Base-by-base conservation (phyloP, 805 yeast species). In the Ogataea henricii region DNA sequence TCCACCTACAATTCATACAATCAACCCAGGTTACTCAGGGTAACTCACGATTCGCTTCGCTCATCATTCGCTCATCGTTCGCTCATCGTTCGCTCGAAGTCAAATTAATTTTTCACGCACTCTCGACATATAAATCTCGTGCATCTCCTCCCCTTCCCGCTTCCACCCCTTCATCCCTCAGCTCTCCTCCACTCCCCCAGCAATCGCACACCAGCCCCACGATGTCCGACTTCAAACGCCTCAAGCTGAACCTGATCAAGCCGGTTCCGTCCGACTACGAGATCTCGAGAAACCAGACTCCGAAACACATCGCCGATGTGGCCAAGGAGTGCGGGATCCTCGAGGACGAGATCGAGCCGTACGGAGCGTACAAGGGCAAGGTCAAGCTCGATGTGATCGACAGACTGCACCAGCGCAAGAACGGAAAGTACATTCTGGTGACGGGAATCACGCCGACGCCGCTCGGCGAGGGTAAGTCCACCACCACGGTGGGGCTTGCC, bases 381-480 rank as follows among this genome's bases (percentile, higher is more conserved):
- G 84, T 92, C 53, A 82, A 82, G 64, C 75, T 87, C 50, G 79
- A 81, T 33, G 77, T 83, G 33, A 73, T 84, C 44, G 83, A 85
- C 46, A 85, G 96, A 69, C 79, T 94, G 48, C 64, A 70, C 46
- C 71, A 72, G 44, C 68, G 77, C 46, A 80, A 78, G 56, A 79
- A 88, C 60, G 99, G 97, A 59, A 83, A 89, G 64, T 92, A 89
- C 64, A 82, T 92, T 32, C 78, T 92, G 48, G 98, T 92, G 46
- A 91, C 97, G 2, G 99, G 99, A 67, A 94, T 92, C 62, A 92
- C 99, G 3, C 98, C 99, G 49, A 92, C 99, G 4, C 98, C 98
- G 23, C 78, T 92, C 48, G 99, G 99, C 55, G 99, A 92, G 74
- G 99, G 99, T 63, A 92, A 92, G 72, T 85, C 95, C 14, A 92